phyloP scores from a whole-genome alignment of 2,329 filamentous ascomycete species.

The Pseudogymnoascus sp. region DNA sequence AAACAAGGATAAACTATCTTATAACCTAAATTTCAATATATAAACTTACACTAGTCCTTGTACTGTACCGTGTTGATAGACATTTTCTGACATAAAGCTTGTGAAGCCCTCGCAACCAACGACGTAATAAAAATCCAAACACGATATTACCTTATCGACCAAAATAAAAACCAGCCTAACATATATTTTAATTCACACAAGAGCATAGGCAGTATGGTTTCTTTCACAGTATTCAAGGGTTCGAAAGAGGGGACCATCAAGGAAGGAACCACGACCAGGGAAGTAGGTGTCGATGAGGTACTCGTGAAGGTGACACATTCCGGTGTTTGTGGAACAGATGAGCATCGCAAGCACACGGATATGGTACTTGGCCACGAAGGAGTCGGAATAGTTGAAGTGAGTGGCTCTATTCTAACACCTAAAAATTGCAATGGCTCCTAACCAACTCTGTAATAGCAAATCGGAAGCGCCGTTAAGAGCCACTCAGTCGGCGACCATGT shows the following conservation, averaged over 20 bases:
- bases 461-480: conserved; percentile 35
- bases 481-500: conserved; percentile 39
- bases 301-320: conserved; percentile 58
- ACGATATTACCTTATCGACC: background rate
- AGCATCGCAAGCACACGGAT: conserved; percentile 32
- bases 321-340: conserved; percentile 58
- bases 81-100: background rate
- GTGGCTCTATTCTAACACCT: background rate
- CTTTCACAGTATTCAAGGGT: conserved; percentile 59
- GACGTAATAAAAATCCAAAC: background rate
- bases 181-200: background rate
- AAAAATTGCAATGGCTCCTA: background rate
- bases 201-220: conserved; percentile 9
- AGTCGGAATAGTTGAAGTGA: conserved; percentile 37
- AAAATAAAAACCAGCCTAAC: background rate
- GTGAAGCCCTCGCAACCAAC: background rate
- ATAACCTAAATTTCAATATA: background rate
- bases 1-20: background rate
- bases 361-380: conserved; percentile 45
- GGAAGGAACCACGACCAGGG: conserved; percentile 39
- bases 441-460: conserved; percentile 18
- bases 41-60: background rate
- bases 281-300: conserved; percentile 47
- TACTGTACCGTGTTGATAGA: background rate
- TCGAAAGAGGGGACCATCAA: conserved; percentile 49